Percentiles rank a stretch among this genome's conserved stretches.
Evolutionary conservation across 805 yeast species (phyloP).

Genomic region (Blastobotrys muscicola): DNA sequence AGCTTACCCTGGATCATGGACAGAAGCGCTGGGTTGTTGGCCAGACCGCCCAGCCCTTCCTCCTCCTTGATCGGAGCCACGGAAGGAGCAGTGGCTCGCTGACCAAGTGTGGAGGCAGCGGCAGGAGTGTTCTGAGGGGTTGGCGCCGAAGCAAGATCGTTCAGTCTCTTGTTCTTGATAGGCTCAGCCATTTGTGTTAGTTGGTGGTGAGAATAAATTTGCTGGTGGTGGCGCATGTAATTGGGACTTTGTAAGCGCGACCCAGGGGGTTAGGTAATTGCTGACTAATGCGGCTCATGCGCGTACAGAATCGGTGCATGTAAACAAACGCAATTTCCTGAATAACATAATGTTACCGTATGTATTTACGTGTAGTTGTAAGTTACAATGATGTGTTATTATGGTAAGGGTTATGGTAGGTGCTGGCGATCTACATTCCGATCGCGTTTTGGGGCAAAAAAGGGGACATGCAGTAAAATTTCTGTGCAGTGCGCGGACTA

Average conservation of each 20-base stretch:
- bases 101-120: constrained; percentile 57
- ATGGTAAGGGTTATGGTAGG: too few species aligned
- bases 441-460: too few species aligned
- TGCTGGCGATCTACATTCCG: too few species aligned
- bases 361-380: too few species aligned
- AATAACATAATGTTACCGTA: too few species aligned
- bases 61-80: constrained; percentile 72
- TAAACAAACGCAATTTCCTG: too few species aligned
- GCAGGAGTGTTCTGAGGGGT: constrained; percentile 99
- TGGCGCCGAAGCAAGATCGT: constrained; percentile 84
- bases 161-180: constrained; percentile 57
- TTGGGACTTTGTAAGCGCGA: neutral
- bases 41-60: constrained; percentile 37
- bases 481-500: too few species aligned
- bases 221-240: neutral
- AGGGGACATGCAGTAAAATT: too few species aligned
- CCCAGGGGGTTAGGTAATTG: too few species aligned
- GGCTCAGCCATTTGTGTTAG: constrained; percentile 70
- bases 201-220: neutral
- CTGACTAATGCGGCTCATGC: too few species aligned
- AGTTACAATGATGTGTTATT: too few species aligned
- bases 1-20: constrained; percentile 86
- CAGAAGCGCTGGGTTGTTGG: constrained; percentile 72
- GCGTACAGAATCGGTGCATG: too few species aligned
- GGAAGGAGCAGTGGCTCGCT: constrained; percentile 32